Conservation (phyloP, 257 asterid species). For the Solanum bukasovii region DNA sequence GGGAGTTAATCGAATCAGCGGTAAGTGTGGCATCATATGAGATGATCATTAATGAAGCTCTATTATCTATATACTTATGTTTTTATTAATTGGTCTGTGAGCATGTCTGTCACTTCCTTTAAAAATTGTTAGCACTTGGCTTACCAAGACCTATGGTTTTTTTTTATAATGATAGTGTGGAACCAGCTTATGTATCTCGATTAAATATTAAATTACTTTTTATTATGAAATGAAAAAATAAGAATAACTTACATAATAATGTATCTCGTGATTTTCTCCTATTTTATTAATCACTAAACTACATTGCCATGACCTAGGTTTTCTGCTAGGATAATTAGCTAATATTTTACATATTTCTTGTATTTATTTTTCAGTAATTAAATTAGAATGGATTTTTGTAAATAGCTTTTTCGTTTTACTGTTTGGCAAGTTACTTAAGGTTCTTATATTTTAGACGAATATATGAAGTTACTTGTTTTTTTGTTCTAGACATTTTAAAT, state of each 20-base stretch:
- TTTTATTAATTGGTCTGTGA: conserved; percentile 26
- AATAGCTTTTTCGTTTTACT: no score
- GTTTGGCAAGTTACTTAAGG: no score
- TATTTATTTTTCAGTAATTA: no score
- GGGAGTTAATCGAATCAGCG: neutral
- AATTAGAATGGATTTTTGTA: no score
- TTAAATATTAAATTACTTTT: neutral
- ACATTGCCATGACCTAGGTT: no score
- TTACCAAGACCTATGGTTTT: neutral
- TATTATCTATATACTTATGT: neutral
- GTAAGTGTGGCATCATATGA: conserved; percentile 8
- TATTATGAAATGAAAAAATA: no score
- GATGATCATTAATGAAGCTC: conserved; percentile 21
- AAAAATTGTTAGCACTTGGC: neutral
- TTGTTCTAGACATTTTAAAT: no score
- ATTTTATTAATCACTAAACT: neutral
- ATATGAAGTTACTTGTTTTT: no score
- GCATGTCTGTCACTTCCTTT: conserved; percentile 46
- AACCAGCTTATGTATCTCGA: neutral
- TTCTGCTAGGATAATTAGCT: no score
- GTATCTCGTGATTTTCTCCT: neutral
- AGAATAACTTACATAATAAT: neutral
- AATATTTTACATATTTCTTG: no score
- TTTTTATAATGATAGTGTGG: neutral
- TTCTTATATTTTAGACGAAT: no score